These are phyloP conservation scores for Curvularia hawaiiensis DNA, from an alignment of 2,329 filamentous ascomycete genomes.

Conservation along the genomic window DNA sequence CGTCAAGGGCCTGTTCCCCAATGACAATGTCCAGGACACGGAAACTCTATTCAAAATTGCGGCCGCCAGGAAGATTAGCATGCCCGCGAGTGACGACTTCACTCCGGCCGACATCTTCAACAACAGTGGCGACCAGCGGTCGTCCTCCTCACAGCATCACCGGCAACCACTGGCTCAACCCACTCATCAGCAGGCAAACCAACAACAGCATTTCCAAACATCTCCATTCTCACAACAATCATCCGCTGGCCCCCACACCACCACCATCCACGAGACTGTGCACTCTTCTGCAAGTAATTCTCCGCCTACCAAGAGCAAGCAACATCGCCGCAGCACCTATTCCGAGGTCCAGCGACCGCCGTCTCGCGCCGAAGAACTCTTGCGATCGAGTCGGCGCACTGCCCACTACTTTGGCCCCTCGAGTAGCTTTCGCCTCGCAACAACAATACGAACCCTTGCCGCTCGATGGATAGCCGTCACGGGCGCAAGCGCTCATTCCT, in stretches of 20 bases:
- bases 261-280: slow-evolving; percentile 1
- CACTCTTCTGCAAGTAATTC: slow-evolving; percentile 16
- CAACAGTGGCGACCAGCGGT: slow-evolving; percentile 8
- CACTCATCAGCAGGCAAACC: slow-evolving; percentile 1
- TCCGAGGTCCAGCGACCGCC: slow-evolving; percentile 19
- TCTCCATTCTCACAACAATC: slow-evolving; percentile 6
- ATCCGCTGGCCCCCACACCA: not conserved
- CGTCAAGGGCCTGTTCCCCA: slow-evolving; percentile 50
- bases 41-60: slow-evolving; percentile 50
- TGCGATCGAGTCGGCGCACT: slow-evolving; percentile 25
- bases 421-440: slow-evolving; percentile 33
- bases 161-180: slow-evolving; percentile 8
- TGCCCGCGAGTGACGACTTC: slow-evolving; percentile 42
- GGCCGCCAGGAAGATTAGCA: slow-evolving; percentile 44
- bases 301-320: slow-evolving; percentile 12
- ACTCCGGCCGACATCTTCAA: slow-evolving; percentile 36
- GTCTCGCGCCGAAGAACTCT: slow-evolving; percentile 21
- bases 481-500: slow-evolving; percentile 13
- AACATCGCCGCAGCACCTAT: slow-evolving; percentile 20
- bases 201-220: slow-evolving; percentile 6
- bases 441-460: slow-evolving; percentile 27
- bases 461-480: slow-evolving; percentile 29
- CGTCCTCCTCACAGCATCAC: slow-evolving; percentile 4
- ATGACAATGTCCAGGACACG: slow-evolving; percentile 47
- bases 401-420: slow-evolving; percentile 39